These are phyloP conservation scores for Colletotrichum incanum DNA, from an alignment of 2,329 filamentous ascomycete species.

Conservation along the genomic window DNA sequence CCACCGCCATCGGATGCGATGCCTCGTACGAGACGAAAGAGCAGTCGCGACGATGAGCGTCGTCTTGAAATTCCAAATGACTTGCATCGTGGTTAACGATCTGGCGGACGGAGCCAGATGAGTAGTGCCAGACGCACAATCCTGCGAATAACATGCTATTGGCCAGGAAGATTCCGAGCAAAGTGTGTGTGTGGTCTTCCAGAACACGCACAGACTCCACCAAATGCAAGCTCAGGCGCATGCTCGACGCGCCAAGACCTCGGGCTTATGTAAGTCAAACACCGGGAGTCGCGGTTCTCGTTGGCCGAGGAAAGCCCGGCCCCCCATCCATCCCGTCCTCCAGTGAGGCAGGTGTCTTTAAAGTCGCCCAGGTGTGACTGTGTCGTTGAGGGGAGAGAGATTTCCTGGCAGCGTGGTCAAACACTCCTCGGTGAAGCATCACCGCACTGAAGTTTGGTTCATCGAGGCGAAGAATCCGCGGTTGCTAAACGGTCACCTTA, in stretches of 20 bases:
- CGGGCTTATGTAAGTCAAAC: constrained; percentile 29
- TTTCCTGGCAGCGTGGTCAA: not conserved
- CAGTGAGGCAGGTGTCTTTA: not conserved
- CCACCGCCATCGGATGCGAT: too few species aligned
- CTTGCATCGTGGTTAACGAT: not conserved
- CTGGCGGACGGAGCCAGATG: not conserved
- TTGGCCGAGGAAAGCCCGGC: constrained; percentile 17
- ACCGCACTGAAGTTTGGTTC: not conserved
- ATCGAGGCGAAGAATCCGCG: not conserved
- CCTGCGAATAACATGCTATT: constrained; percentile 36
- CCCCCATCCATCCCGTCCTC: not conserved
- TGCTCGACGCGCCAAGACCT: constrained; percentile 13
- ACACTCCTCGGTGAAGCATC: constrained; percentile 12
- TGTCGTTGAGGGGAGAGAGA: not conserved
- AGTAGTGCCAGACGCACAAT: constrained; percentile 20
- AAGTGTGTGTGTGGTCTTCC: not conserved
- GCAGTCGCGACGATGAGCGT: not conserved
- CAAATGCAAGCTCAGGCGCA: constrained; percentile 2
- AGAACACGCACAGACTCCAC: constrained; percentile 8
- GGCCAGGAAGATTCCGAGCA: constrained; percentile 8
- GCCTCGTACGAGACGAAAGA: not conserved
- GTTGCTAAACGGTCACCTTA: not conserved
- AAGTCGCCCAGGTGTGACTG: not conserved
- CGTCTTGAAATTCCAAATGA: not conserved
- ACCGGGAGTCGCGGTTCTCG: constrained; percentile 30